phyloP scores from a whole-genome alignment of 768 basidiomycete species.

The Candolleomyces eurysporus region DNA sequence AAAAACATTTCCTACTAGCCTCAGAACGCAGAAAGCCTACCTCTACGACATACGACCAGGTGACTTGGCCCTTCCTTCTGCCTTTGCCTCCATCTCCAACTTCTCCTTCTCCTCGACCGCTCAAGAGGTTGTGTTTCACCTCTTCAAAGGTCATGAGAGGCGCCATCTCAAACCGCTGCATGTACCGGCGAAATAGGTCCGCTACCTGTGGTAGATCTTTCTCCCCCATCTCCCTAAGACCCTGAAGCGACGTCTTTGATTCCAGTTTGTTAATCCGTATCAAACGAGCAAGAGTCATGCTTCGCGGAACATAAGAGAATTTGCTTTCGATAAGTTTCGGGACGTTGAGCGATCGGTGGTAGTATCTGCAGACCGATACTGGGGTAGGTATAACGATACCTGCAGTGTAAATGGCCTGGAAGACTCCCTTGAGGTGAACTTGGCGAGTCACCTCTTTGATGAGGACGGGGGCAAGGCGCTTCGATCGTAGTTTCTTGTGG shows the following conservation, averaged over 20 bases:
- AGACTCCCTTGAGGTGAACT: slow-evolving; percentile 83
- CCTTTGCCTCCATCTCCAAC: slow-evolving; percentile 47
- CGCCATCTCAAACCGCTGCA: slow-evolving; percentile 82
- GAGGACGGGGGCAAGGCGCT: slow-evolving; percentile 90
- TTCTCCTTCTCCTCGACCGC: slow-evolving; percentile 68
- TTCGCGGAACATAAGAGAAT: slow-evolving; percentile 85
- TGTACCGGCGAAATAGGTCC: slow-evolving; percentile 70
- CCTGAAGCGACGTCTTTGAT: slow-evolving; percentile 46
- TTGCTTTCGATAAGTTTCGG: slow-evolving; percentile 88
- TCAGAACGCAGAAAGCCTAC: slow-evolving; percentile 31
- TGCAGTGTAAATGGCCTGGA: slow-evolving; percentile 97
- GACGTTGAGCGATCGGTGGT: slow-evolving; percentile 88
- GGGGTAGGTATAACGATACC: slow-evolving; percentile 94
- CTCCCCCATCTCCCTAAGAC: slow-evolving; percentile 87
- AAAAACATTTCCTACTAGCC: slow-evolving; percentile 7
- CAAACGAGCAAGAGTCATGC: slow-evolving; percentile 90
- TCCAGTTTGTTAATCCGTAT: slow-evolving; percentile 73
- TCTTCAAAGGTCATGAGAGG: slow-evolving; percentile 78
- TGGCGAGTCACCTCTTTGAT: slow-evolving; percentile 98
- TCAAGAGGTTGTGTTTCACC: slow-evolving; percentile 82
- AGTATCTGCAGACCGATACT: slow-evolving; percentile 87
- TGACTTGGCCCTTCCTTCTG: slow-evolving; percentile 77
- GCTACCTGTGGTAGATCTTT: slow-evolving; percentile 70
- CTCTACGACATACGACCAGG: slow-evolving; percentile 97
- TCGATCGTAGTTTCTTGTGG: slow-evolving; percentile 95